Base-by-base conservation (phyloP, 2,329 filamentous ascomycete species). In the Sporothrix protearum region DNA sequence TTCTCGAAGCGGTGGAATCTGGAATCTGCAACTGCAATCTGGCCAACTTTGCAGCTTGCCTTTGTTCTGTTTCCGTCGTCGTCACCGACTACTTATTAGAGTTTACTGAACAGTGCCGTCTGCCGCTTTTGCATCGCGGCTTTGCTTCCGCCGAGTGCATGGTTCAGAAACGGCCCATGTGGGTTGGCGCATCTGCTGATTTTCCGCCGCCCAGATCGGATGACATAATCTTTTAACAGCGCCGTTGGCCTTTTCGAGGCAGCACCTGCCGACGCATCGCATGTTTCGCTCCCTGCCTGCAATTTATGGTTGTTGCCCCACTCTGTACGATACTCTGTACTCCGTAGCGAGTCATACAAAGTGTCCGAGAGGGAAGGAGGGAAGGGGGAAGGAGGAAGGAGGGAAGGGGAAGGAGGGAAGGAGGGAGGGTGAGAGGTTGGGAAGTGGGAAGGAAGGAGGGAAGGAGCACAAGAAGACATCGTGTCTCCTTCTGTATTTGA, bases 181-280 rank as follows among this genome's bases (percentile, higher is more conserved):
- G 28, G 39, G 12, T 55, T 42, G 39, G 25, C 55, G 53, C 45
- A 63, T 70, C 68, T 70, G 55, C 68, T 70, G 68, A 63, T 64
- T 64, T 14, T 66, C 51, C n/a, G 6, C 28, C 42, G 14, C 47
- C 12, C 33, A 68, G n/a, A 57, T 68, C 53, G 25, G 64, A 69
- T 59, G 53, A 69, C 53, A 69, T 69, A 69, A 69, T 59, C 22
- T n/a, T 14, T 28, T 28, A 0, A 3, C n/a, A 12, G 14, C 6
- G 8, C 28, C 33, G 7, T 16, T 42, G 33, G 10, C 33, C 8
- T 36, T 36, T 36, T 8, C 4, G 3, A 64, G 59, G 59, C 59
- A 45, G 36, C 57, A 63, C 33, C 57, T 25, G 57, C 36, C 57
- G 57, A 63, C 57, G 36, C 30, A 57, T 69, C 39, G 68, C 53